These are phyloP conservation scores for Mucor irregularis DNA, from an alignment of 371 early-diverging fungal species.

Conservation along the genomic window DNA sequence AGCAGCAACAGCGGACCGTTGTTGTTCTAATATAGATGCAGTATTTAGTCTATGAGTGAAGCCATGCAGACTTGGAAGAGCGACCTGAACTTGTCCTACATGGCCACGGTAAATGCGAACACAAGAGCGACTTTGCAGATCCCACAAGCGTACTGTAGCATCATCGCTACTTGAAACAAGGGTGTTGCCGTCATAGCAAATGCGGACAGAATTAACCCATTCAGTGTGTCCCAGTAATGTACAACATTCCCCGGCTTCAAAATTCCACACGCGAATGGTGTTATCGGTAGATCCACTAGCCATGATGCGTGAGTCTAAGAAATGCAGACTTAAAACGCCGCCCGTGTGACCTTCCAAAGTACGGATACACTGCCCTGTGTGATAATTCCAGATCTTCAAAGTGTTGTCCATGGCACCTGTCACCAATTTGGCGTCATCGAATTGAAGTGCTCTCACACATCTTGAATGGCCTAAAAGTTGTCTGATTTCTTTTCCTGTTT, in stretches of 20 bases:
- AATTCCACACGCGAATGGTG: slow-evolving; percentile 90
- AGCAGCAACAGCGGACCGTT: background rate
- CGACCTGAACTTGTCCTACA: slow-evolving; percentile 77
- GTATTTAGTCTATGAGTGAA: slow-evolving; percentile 40
- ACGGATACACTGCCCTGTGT: slow-evolving; percentile 85
- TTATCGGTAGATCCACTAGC: slow-evolving; percentile 88
- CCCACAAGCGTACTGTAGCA: slow-evolving; percentile 82
- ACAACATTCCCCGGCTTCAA: slow-evolving; percentile 77
- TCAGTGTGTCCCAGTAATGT: slow-evolving; percentile 83
- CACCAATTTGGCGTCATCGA: slow-evolving; percentile 81
- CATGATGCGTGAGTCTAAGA: slow-evolving; percentile 73
- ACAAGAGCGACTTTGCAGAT: slow-evolving; percentile 72
- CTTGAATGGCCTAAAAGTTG: slow-evolving; percentile 84
- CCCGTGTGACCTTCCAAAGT: slow-evolving; percentile 82
- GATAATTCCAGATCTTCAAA: slow-evolving; percentile 96
- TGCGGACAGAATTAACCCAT: slow-evolving; percentile 85
- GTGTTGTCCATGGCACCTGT: slow-evolving; percentile 93
- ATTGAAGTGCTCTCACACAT: slow-evolving; percentile 85
- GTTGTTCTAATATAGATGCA: slow-evolving; percentile 8
- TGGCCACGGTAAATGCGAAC: slow-evolving; percentile 75
- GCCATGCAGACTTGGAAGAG: slow-evolving; percentile 48
- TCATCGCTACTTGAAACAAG: slow-evolving; percentile 87
- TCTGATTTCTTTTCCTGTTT: slow-evolving; percentile 71
- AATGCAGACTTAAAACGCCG: slow-evolving; percentile 87
- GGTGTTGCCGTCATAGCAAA: slow-evolving; percentile 61